Conservation (phyloP, 2,329 filamentous ascomycete species). For the Aspergillus ochraceus region DNA sequence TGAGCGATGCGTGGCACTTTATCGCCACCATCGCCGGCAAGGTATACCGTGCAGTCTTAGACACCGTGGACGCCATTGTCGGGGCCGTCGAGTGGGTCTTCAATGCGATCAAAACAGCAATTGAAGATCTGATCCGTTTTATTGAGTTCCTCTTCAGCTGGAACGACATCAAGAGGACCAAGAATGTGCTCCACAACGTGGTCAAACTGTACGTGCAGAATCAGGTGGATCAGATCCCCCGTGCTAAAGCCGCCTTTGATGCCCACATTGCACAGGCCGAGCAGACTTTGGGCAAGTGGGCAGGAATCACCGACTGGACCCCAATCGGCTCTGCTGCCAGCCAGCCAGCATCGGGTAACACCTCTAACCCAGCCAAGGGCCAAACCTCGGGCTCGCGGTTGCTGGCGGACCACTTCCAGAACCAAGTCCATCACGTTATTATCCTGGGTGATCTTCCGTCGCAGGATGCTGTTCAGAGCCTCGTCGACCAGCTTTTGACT, state of each 20-base stretch:
- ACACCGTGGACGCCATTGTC: conserved; percentile 14
- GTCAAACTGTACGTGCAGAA: conserved; percentile 4
- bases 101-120: conserved; percentile 8
- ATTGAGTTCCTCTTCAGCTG: conserved; percentile 15
- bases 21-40: conserved; percentile 6
- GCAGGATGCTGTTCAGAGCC: background rate
- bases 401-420: conserved; percentile 3
- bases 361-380: background rate
- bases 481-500: background rate
- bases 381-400: conserved; percentile 7
- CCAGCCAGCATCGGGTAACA: background rate
- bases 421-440: background rate
- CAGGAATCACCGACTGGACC: conserved; percentile 2
- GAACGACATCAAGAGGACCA: conserved; percentile 16
- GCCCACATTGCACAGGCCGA: background rate
- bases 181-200: conserved; percentile 14
- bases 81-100: conserved; percentile 9
- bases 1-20: background rate
- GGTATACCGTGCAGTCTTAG: conserved; percentile 13
- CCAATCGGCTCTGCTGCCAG: background rate
- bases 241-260: background rate
- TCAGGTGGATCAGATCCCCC: background rate
- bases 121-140: conserved; percentile 9
- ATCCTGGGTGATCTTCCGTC: too few relatives aligned
- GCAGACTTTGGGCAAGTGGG: conserved; percentile 1